Percentiles rank a stretch among this genome's conserved stretches.
phyloP scores from a whole-genome alignment of 345 rosid species.

The Abelmoschus esculentus region DNA sequence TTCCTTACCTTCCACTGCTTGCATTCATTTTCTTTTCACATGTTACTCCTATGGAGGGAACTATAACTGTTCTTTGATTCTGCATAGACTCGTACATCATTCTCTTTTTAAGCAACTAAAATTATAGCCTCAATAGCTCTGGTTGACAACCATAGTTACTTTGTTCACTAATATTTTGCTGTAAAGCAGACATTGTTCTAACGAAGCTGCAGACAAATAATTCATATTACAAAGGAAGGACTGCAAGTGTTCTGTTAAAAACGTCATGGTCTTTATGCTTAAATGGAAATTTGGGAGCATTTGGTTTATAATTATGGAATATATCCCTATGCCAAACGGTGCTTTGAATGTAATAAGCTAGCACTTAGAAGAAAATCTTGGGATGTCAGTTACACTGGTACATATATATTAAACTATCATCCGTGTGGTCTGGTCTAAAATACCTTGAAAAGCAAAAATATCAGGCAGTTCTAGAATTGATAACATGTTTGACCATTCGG shows the following conservation, averaged over 20 bases:
- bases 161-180: not conserved
- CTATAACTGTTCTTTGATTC: not conserved
- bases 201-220: not conserved
- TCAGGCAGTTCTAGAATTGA: not conserved
- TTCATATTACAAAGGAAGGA: not conserved
- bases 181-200: not conserved
- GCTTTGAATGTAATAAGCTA: no score
- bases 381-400: not conserved
- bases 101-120: not conserved
- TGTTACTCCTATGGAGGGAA: not conserved
- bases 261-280: conserved; percentile 1
- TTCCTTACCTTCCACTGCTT: not conserved
- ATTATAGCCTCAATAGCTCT: not conserved
- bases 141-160: not conserved
- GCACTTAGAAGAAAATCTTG: not conserved
- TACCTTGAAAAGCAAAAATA: not conserved
- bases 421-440: not conserved
- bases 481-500: not conserved
- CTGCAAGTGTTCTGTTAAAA: not conserved
- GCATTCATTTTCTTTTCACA: not conserved
- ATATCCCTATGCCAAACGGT: no score
- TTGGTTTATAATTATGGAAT: no score
- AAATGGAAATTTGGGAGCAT: not conserved
- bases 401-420: not conserved
- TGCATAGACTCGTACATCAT: not conserved